Base-by-base conservation (phyloP, 306 rosid species). In the Sindora glabra region DNA sequence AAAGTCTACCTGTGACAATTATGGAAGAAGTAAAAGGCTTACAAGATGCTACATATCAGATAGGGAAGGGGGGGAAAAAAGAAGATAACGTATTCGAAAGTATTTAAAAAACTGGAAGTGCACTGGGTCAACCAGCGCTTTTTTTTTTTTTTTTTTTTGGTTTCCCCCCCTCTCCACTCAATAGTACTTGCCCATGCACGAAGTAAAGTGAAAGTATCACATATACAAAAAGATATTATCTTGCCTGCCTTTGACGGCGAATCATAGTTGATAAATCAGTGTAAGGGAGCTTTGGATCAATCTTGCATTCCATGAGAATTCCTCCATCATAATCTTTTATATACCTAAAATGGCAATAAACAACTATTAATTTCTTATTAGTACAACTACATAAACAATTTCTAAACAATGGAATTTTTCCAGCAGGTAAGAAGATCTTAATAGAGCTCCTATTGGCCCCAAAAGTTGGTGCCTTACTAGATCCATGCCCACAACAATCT, bases 291-390 rank as follows among this genome's bases (percentile, higher is more conserved):
- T 86, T 92, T 44, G 81, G 99, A 78, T 92, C 96, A 58, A 92
- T 89, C 83, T 74, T 92, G 86, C 95, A 92, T 75, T 92, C 99
- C 99, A 92, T 88, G 42, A 92, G 90, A 56, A 88, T 81, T 48
- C 94, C 99, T 58, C 99, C 99, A 68, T 92, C 99, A 44, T 92
- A 92, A 62, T 92, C 99, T 77, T 92, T 92, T 76, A 92, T 92
- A 78, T 92, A 92, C 74, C 98, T 91, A 80, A 62, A 62, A 72
- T 50, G 50, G 42, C 52, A 62, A 39, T 30, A 45, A 76, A 33
- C 5, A 14, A 66, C 34, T 45, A 44, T 65, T 38, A 65, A 48
- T 17, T 56, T 41, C 9, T 52, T 33, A 65, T 39, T 42, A 17
- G 63, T 40, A 44, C 21, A 45, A 40, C 37, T 13, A 63, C 5